These are phyloP conservation scores for Xylaria digitata DNA, from an alignment of 2,329 filamentous ascomycete species.

Conservation along the genomic window DNA sequence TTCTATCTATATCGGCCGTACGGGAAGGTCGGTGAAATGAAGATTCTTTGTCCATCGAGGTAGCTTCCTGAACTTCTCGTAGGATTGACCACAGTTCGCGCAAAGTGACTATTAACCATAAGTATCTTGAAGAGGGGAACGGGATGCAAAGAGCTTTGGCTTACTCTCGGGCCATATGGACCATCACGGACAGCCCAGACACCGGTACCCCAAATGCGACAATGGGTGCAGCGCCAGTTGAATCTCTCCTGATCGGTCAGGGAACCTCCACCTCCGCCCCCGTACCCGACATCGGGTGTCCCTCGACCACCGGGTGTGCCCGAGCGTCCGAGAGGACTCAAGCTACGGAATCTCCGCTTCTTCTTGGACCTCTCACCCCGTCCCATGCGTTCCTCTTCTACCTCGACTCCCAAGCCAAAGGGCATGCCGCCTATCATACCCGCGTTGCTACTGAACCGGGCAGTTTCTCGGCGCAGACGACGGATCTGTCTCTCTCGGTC, in stretches of 20 bases:
- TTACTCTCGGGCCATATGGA: constrained; percentile 82
- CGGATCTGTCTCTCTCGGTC: constrained; percentile 93
- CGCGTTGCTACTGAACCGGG: constrained; percentile 86
- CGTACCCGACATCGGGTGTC: constrained; percentile 84
- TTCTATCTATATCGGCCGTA: constrained; percentile 34
- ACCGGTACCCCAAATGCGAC: constrained; percentile 85
- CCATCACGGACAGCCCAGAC: constrained; percentile 97
- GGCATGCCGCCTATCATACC: constrained; percentile 84
- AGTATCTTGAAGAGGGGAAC: constrained; percentile 29
- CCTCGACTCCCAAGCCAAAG: constrained; percentile 63
- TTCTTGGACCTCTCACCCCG: constrained; percentile 94
- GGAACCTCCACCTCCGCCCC: constrained; percentile 72
- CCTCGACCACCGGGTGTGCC: constrained; percentile 77
- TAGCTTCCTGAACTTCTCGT: constrained; percentile 85
- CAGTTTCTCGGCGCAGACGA: constrained; percentile 87
- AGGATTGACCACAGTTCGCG: constrained; percentile 91
- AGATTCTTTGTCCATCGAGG: constrained; percentile 81
- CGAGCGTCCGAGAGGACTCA: constrained; percentile 80
- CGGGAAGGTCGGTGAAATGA: constrained; percentile 57
- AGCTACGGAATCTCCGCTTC: constrained; percentile 89
- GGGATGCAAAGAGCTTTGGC: constrained; percentile 48
- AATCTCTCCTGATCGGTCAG: constrained; percentile 81
- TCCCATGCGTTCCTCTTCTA: constrained; percentile 85
- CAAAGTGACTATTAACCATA: constrained; percentile 75
- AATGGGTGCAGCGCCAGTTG: constrained; percentile 90